Conservation (phyloP, 2,329 filamentous ascomycete genomes). For the Talaromyces sp. region DNA sequence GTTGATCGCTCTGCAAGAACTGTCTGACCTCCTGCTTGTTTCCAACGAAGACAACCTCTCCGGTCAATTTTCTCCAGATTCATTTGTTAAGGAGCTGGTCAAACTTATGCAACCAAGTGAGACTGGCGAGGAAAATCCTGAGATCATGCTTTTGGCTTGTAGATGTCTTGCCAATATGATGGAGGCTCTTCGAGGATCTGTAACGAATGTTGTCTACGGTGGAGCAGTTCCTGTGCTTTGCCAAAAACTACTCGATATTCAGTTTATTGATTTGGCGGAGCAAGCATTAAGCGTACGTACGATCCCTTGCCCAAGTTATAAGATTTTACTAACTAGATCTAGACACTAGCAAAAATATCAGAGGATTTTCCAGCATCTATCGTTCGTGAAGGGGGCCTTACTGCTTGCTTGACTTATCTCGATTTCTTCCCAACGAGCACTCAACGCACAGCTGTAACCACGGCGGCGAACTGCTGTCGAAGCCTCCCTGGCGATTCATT, state of each 20-base stretch:
- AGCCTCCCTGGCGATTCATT: conserved; percentile 96
- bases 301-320: background rate
- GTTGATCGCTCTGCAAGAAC: conserved; percentile 84
- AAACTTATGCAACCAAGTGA: conserved; percentile 87
- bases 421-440: conserved; percentile 98
- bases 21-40: conserved; percentile 88
- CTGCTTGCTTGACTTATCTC: conserved; percentile 90
- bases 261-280: conserved; percentile 95
- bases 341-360: conserved; percentile 95
- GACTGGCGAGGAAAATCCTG: conserved; percentile 83
- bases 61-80: conserved; percentile 89
- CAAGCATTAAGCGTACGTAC: conserved; percentile 75
- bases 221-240: conserved; percentile 91
- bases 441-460: conserved; percentile 93
- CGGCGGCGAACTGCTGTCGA: conserved; percentile 95
- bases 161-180: conserved; percentile 95
- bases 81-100: conserved; percentile 93
- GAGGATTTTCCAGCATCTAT: conserved; percentile 93
- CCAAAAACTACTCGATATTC: conserved; percentile 90
- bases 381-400: conserved; percentile 90
- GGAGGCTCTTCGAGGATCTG: conserved; percentile 90
- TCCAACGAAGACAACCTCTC: conserved; percentile 96
- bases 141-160: conserved; percentile 95
- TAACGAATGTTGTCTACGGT: conserved; percentile 95
- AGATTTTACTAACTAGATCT: background rate